Conservation (phyloP, 2,329 filamentous ascomycete species). For the Drechslerella coelobrocha region DNA sequence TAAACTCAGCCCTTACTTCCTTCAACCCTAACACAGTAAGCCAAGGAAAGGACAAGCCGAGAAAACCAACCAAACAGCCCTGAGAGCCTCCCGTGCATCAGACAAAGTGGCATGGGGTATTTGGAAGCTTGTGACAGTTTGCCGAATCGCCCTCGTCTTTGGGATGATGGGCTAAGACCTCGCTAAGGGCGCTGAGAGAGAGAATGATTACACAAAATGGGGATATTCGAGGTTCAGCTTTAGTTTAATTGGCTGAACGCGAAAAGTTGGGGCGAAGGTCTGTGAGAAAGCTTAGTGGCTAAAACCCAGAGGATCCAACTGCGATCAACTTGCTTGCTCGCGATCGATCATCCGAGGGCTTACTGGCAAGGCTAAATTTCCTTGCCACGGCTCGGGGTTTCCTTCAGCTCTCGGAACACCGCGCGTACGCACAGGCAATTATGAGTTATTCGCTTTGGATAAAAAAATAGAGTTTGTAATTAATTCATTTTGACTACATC, state of each 20-base stretch:
- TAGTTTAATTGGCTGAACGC: neutral
- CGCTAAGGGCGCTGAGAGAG: neutral
- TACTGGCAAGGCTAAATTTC: neutral
- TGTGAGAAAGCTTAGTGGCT: neutral
- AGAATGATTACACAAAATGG: neutral
- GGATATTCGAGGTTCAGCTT: neutral
- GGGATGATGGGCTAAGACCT: neutral
- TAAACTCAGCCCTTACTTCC: too few relatives aligned
- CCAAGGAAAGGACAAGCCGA: neutral
- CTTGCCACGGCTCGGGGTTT: neutral
- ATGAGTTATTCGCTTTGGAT: slow-evolving; percentile 2
- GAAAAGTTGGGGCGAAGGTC: neutral
- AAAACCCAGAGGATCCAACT: too few relatives aligned
- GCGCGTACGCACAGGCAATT: neutral
- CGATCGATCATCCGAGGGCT: neutral
- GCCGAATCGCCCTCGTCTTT: neutral
- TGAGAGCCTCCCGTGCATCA: neutral
- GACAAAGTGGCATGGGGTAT: neutral
- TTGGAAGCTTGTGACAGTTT: neutral
- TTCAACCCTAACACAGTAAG: too few relatives aligned
- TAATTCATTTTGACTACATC: slow-evolving; percentile 27
- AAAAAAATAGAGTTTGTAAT: slow-evolving; percentile 28
- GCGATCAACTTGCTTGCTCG: neutral
- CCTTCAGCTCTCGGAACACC: neutral
- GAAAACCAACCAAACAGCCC: neutral